These are phyloP conservation scores for Fusarium sp. DNA, from an alignment of 2,329 filamentous ascomycete species.

Conservation along the genomic window DNA sequence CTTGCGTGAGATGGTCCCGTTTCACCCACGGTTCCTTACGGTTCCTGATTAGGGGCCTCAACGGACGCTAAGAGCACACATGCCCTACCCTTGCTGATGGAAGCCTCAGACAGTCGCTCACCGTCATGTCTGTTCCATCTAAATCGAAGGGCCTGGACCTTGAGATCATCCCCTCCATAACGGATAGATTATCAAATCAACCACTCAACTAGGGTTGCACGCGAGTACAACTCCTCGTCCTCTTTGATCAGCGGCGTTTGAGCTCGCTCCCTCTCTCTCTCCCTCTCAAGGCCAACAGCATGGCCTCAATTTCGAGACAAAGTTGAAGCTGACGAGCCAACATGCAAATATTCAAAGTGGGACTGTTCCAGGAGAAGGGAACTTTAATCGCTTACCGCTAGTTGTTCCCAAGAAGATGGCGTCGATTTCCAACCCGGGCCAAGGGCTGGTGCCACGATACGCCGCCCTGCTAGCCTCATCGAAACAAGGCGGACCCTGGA, in stretches of 20 bases:
- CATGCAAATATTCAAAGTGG: slow-evolving; percentile 23
- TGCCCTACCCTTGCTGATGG: slow-evolving; percentile 23
- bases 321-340: background rate
- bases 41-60: slow-evolving; percentile 28
- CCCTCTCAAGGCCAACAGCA: background rate
- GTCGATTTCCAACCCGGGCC: slow-evolving; percentile 34
- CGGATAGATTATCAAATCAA: slow-evolving; percentile 42
- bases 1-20: slow-evolving; percentile 29
- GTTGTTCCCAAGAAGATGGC: slow-evolving; percentile 40
- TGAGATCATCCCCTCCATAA: slow-evolving; percentile 44
- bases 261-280: background rate
- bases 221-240: slow-evolving; percentile 30
- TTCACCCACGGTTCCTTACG: slow-evolving; percentile 35
- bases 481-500: slow-evolving; percentile 39
- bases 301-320: slow-evolving; percentile 11
- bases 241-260: slow-evolving; percentile 33
- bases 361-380: slow-evolving; percentile 22
- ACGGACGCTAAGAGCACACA: slow-evolving; percentile 33
- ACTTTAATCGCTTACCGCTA: slow-evolving; percentile 44
- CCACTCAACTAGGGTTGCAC: slow-evolving; percentile 40
- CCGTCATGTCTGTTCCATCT: slow-evolving; percentile 36
- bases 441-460: slow-evolving; percentile 40
- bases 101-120: slow-evolving; percentile 25
- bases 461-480: slow-evolving; percentile 29
- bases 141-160: slow-evolving; percentile 49